Evolutionary conservation across 2,329 filamentous ascomycete genomes (phyloP).

Genomic region (Fusarium pseudograminearum): DNA sequence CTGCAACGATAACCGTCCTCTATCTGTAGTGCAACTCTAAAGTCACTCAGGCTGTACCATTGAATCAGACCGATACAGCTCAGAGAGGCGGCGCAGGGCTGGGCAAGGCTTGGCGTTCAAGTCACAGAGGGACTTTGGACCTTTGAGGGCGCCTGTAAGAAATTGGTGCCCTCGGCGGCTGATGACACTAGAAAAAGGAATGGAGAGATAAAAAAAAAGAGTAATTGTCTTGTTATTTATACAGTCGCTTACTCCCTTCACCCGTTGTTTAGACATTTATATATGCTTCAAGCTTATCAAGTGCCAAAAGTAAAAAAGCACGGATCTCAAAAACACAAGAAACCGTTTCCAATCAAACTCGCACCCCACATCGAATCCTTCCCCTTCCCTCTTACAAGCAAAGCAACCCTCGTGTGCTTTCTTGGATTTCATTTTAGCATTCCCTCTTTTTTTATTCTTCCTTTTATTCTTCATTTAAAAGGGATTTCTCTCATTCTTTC

Average conservation of each 20-base stretch:
- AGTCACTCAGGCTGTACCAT: slow-evolving; percentile 2
- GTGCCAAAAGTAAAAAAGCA: slow-evolving; percentile 11
- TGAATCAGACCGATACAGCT: slow-evolving; percentile 24
- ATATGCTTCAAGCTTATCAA: background rate
- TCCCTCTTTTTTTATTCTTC: slow-evolving; percentile 8
- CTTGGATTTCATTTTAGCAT: slow-evolving; percentile 17
- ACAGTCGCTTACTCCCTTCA: background rate
- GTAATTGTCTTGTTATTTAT: background rate
- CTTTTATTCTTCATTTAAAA: slow-evolving; percentile 14
- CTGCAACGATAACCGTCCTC: background rate
- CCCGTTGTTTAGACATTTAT: background rate
- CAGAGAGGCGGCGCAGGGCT: slow-evolving; percentile 36
- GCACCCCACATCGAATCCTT: slow-evolving; percentile 26
- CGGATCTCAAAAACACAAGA: slow-evolving; percentile 14
- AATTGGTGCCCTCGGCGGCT: slow-evolving; percentile 18
- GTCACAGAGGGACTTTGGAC: slow-evolving; percentile 6
- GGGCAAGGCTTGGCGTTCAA: slow-evolving; percentile 33
- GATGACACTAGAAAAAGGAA: slow-evolving; percentile 3
- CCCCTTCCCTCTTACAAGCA: slow-evolving; percentile 15
- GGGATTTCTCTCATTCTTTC: slow-evolving; percentile 4
- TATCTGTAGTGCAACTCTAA: background rate
- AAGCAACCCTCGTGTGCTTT: slow-evolving; percentile 12
- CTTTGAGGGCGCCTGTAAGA: slow-evolving; percentile 21
- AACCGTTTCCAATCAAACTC: slow-evolving; percentile 28
- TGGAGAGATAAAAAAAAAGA: background rate